phyloP scores from a whole-genome alignment of 2,329 filamentous ascomycete species.

The Epicoccum sorghinum region DNA sequence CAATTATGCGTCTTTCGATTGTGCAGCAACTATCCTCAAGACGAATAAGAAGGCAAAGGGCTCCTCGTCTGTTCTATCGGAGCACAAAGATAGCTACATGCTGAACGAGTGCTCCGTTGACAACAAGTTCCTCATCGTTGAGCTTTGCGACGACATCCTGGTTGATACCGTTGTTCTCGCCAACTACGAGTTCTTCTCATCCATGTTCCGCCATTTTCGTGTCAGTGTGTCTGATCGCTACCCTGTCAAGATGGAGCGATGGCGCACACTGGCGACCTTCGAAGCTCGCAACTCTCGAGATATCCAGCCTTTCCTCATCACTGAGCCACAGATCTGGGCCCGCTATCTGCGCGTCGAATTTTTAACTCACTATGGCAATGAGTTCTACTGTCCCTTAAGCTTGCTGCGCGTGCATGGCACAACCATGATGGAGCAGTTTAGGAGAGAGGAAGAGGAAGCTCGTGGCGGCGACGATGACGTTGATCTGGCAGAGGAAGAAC shows the following conservation, averaged over 20 bases:
- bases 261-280: constrained; percentile 86
- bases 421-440: constrained; percentile 92
- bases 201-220: constrained; percentile 88
- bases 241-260: constrained; percentile 88
- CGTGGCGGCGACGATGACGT: constrained; percentile 66
- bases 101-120: constrained; percentile 83
- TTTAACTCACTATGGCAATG: constrained; percentile 89
- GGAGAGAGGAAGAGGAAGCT: constrained; percentile 77
- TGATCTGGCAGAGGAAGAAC: constrained; percentile 58
- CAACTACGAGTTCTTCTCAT: constrained; percentile 99
- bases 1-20: constrained; percentile 97
- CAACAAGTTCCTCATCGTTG: constrained; percentile 94
- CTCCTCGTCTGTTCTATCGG: constrained; percentile 83
- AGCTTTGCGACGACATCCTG: constrained; percentile 84
- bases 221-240: constrained; percentile 95
- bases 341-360: constrained; percentile 93
- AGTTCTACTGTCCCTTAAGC: constrained; percentile 95
- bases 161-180: constrained; percentile 97
- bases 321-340: constrained; percentile 94
- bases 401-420: constrained; percentile 90
- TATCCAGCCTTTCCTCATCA: constrained; percentile 91
- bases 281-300: constrained; percentile 92
- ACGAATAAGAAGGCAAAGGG: constrained; percentile 87
- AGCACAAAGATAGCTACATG: constrained; percentile 99
- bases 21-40: constrained; percentile 90